Evolutionary conservation across 2,329 filamentous ascomycete species (phyloP), one percentile per base, ranked within the genome.

Genomic region (Fusarium nygamai): DNA sequence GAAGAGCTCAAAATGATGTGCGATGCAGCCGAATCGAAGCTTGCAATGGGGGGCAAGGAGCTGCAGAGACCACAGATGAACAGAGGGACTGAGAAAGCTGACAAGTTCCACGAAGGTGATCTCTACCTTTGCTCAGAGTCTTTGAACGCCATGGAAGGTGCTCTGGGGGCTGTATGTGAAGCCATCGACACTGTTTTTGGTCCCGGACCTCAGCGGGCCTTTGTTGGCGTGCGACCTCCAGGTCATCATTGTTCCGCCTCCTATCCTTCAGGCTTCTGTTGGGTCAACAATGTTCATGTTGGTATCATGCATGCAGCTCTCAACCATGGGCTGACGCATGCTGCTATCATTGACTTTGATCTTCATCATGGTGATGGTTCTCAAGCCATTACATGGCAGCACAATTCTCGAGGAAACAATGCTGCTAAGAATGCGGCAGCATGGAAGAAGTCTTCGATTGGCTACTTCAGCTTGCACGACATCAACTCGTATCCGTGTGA

Each of bases 401-500:
- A 97, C 77, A 99, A 98, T 80, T 87, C 89, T 54, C 92, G 93
- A 69, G 90, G 92, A 46, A 73, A 68, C 9, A 86, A 84, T 22
- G 85, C 92, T 46, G 82, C 90, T 12, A 95, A 93, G 81, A 96
- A 94, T 79, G 90, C 92, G 2, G 88, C 92, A 2, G 86, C 88
- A 36, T 93, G 92, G 88, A 96, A 96, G 84, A 96, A 94, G 85
- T 92, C 92, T 1, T 92, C 93, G 0, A 96, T 98, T 77, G 96
- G 95, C 16, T 99, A 99, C 81, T 98, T 98, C 82, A 98, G 95
- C 81, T 82, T 99, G 48, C 96, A 99, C 81, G 96, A 99, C 80
- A 98, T 99, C 85, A 98, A 99, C 83, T 98, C 96, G 1, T 99
- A 97, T 79, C 96, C 97, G 1, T 99, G 96, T 81, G 96, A 99